A percentile compares a stretch with the other conserved stretches of the same genome.
Evolutionary conservation across 805 yeast species (phyloP).

Genomic region (Nakazawaea sp.): DNA sequence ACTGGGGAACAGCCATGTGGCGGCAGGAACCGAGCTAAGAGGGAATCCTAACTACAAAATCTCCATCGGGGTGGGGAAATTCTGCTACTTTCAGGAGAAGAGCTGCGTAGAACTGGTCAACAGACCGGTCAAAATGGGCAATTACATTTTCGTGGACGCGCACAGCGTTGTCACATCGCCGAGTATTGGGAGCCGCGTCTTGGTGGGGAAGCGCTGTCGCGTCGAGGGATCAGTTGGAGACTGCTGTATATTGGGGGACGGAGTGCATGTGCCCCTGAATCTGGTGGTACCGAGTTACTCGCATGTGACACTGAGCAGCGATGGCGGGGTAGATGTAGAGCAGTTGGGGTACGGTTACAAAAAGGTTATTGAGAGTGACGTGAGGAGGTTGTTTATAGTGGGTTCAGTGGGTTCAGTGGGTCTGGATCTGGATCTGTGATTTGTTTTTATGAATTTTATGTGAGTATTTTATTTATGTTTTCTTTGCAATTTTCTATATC

Average conservation of each 20-base stretch:
- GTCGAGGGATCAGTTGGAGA: constrained; percentile 40
- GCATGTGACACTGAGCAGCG: constrained; percentile 22
- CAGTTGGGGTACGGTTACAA: constrained; percentile 23
- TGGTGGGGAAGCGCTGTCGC: constrained; percentile 33
- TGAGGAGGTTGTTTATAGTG: constrained; percentile 17
- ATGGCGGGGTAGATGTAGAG: not conserved
- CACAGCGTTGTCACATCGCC: constrained; percentile 26
- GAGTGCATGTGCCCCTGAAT: constrained; percentile 33
- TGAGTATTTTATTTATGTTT: no score
- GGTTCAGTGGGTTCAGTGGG: no score
- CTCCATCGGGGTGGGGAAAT: constrained; percentile 19
- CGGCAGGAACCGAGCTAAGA: constrained; percentile 24
- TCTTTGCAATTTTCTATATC: no score
- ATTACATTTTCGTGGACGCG: constrained; percentile 36
- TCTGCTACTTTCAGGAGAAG: constrained; percentile 18
- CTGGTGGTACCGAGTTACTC: constrained; percentile 47
- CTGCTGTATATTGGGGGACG: constrained; percentile 39
- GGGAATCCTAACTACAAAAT: constrained; percentile 25
- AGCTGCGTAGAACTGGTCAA: constrained; percentile 16
- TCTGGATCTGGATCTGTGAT: no score
- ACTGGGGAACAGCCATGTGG: constrained; percentile 39
- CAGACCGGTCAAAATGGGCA: constrained; percentile 34
- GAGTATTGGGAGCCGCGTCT: constrained; percentile 41
- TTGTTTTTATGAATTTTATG: no score
- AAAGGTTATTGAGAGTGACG: constrained; percentile 14